Conservation (phyloP, 2,329 filamentous ascomycete genomes). For the Fusarium bactridioides region DNA sequence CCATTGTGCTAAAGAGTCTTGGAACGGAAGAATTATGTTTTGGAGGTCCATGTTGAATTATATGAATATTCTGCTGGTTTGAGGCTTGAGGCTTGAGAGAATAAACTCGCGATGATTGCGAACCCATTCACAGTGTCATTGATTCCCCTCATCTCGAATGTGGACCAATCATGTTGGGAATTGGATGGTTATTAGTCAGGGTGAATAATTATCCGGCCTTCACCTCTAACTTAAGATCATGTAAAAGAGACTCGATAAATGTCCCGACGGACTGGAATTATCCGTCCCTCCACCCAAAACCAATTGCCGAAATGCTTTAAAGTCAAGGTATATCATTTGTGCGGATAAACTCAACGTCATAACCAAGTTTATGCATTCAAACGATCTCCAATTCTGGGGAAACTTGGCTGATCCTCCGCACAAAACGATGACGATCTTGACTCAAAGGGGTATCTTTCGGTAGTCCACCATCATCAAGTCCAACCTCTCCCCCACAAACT, state of each 20-base stretch:
- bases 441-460: constrained; percentile 10
- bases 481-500: neutral
- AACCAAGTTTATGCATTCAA: neutral
- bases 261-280: rapidly evolving
- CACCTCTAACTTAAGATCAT: neutral
- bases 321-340: neutral
- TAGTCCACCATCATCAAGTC: neutral
- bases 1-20: neutral
- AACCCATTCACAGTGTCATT: neutral
- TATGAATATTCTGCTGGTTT: neutral
- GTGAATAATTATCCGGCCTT: neutral
- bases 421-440: neutral
- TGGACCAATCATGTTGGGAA: neutral
- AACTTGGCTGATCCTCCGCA: constrained; percentile 13
- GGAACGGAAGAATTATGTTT: neutral
- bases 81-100: neutral
- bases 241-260: neutral
- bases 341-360: constrained; percentile 7
- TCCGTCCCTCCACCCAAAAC: no score
- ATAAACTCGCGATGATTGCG: neutral
- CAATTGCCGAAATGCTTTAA: neutral
- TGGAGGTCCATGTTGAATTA: neutral
- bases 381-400: neutral
- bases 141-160: neutral
- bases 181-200: neutral